Evolutionary conservation across 208 protist genomes (phyloP), one percentile per base, ranked within the genome.

Genomic region (Strigomonas culicis): DNA sequence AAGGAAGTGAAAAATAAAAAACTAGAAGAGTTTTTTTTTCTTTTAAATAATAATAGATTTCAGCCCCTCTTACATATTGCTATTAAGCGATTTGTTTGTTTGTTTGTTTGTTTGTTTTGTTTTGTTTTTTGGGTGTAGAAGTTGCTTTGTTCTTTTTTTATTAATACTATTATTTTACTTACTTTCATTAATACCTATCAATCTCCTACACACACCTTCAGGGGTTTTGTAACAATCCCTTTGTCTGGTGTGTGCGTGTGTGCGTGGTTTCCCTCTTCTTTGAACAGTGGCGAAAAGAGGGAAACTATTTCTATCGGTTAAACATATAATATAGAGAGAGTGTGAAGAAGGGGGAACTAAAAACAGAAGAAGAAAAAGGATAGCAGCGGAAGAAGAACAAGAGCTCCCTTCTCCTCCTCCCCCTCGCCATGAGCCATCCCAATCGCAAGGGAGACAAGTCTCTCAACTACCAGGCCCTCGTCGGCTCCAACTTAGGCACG

Each of bases 91-190:
- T 51, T 25, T 22, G 1, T 51, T 24, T 50, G 31, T 46, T 46
- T 47, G 8, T 62, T 43, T 52, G 44, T 56, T 43, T 44, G 17
- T 63, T 50, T 63, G 6, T 1, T 68, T 43, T 68, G 28, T 13
- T 46, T 59, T 56, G 10, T 30, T 56, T 17, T 36, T n/a, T 65
- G 10, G 17, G 15, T 63, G 7, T 59, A 7, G 7, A n/a, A 44
- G 32, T 4, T 61, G 4, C 27, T 28, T 63, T 6, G 25, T 24
- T 44, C 15, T 50, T 49, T 63, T 25, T 49, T 50, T 49, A 46
- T 3, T 49, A 21, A 3, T 49, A 39, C 27, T 28, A 28, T 28
- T 28, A 22, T 27, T 21, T 47, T 57, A 36, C 30, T 30, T 4
- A 57, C 2, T 57, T 57, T 2, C 15, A 21, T 2, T 30, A 30